Evolutionary conservation across 2,329 filamentous ascomycete species (phyloP).

Genomic region (Colletotrichum tamarilloi): DNA sequence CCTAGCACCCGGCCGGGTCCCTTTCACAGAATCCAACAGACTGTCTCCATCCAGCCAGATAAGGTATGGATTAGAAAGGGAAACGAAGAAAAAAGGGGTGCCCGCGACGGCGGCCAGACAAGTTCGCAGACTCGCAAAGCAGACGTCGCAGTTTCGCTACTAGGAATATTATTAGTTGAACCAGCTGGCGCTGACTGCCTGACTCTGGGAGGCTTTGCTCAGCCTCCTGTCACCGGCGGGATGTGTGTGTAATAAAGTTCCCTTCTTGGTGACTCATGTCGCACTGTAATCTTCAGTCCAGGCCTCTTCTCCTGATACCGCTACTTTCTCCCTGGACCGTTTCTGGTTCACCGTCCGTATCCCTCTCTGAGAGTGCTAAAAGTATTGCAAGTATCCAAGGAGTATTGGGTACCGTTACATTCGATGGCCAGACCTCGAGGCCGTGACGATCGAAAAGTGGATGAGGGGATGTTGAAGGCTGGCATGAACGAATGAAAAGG

Average conservation of each 20-base stretch:
- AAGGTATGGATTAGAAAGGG: slow-evolving; percentile 4
- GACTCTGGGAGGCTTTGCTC: background rate
- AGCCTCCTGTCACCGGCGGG: background rate
- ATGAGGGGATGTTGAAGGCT: background rate
- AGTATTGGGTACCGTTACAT: slow-evolving; percentile 27
- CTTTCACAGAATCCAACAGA: background rate
- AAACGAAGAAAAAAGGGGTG: slow-evolving; percentile 4
- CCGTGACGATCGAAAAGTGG: slow-evolving; percentile 28
- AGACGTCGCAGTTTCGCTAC: no score
- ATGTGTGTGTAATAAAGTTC: background rate
- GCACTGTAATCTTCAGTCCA: background rate
- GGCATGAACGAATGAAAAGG: background rate
- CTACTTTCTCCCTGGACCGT: background rate
- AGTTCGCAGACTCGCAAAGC: background rate
- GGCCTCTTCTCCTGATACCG: background rate
- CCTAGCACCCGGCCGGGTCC: background rate
- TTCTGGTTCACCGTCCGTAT: background rate
- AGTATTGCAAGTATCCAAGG: background rate
- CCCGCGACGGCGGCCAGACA: background rate
- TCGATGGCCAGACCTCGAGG: slow-evolving; percentile 20
- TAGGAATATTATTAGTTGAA: no score
- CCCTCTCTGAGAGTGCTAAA: no score
- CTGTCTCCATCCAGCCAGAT: slow-evolving; percentile 15
- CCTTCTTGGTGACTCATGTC: background rate
- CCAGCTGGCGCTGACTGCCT: no score